phyloP scores from a whole-genome alignment of 768 basidiomycete species.

The Amyloporia xantha region DNA sequence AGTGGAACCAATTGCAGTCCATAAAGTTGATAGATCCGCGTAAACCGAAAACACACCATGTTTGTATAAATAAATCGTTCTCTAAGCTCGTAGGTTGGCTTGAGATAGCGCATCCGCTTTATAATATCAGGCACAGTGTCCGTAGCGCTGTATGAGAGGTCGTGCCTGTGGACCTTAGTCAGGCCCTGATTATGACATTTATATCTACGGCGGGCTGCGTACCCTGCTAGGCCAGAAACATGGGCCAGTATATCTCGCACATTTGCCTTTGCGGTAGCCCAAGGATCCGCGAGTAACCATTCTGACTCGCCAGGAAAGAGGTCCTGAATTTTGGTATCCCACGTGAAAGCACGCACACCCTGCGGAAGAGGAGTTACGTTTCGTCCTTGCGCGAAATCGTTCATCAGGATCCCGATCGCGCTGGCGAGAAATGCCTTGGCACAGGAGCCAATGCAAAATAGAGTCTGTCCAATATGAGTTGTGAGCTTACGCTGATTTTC shows the following conservation, averaged over 20 bases:
- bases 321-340: slow-evolving; percentile 27
- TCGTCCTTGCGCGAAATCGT: slow-evolving; percentile 25
- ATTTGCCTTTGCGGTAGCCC: slow-evolving; percentile 30
- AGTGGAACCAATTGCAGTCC: background rate
- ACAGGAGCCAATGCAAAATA: slow-evolving; percentile 25
- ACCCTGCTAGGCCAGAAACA: slow-evolving; percentile 35
- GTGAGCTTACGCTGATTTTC: background rate
- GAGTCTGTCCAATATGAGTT: slow-evolving; percentile 16
- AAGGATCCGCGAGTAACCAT: slow-evolving; percentile 29
- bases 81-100: slow-evolving; percentile 30
- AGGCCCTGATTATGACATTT: background rate
- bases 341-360: slow-evolving; percentile 17
- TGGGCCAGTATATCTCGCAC: slow-evolving; percentile 35
- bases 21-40: background rate
- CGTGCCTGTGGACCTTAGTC: slow-evolving; percentile 23
- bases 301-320: slow-evolving; percentile 36
- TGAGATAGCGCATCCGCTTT: slow-evolving; percentile 23
- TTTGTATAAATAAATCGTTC: slow-evolving; percentile 36
- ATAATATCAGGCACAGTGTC: slow-evolving; percentile 25
- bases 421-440: slow-evolving; percentile 26
- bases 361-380: slow-evolving; percentile 21
- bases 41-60: slow-evolving; percentile 20
- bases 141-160: slow-evolving; percentile 23
- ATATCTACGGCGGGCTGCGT: background rate
- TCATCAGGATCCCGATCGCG: slow-evolving; percentile 26